A percentile compares a stretch with the other conserved stretches of the same genome.
Conservation (phyloP, 441 rosid species). For the Gossypium trilobum region DNA sequence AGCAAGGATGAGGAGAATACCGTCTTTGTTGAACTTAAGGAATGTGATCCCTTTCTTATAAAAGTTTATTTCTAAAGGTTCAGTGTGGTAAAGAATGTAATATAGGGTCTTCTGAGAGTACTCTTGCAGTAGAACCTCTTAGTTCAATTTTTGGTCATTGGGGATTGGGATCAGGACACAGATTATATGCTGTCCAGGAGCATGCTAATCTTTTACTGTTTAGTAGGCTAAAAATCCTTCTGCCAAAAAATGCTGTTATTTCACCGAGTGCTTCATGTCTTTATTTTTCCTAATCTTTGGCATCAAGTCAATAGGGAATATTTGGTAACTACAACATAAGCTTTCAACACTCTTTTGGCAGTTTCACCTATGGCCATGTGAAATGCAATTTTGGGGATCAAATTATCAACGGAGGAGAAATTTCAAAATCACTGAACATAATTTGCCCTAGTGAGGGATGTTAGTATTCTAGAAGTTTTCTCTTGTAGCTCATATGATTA, state of each 20-base stretch:
- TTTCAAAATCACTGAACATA: background rate
- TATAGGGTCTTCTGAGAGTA: background rate
- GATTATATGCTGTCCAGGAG: background rate
- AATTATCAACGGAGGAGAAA: background rate
- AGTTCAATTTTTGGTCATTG: background rate
- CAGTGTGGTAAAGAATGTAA: background rate
- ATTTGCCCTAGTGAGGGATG: background rate
- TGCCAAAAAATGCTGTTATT: background rate
- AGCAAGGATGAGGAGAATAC: background rate
- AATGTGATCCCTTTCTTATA: background rate
- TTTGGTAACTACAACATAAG: background rate
- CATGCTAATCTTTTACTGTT: background rate
- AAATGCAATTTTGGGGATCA: background rate
- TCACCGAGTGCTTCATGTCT: background rate
- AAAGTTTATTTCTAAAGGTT: background rate
- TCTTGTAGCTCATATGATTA: background rate
- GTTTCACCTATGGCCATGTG: background rate
- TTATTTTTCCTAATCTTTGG: background rate
- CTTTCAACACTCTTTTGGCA: background rate
- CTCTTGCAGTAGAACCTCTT: background rate
- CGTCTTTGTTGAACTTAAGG: background rate
- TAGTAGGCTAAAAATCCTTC: background rate
- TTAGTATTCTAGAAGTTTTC: background rate
- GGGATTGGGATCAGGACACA: background rate
- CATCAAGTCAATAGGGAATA: background rate